These are phyloP conservation scores for Eimeria sp. DNA, from an alignment of 169 alveolate species.

Conservation along the genomic window DNA sequence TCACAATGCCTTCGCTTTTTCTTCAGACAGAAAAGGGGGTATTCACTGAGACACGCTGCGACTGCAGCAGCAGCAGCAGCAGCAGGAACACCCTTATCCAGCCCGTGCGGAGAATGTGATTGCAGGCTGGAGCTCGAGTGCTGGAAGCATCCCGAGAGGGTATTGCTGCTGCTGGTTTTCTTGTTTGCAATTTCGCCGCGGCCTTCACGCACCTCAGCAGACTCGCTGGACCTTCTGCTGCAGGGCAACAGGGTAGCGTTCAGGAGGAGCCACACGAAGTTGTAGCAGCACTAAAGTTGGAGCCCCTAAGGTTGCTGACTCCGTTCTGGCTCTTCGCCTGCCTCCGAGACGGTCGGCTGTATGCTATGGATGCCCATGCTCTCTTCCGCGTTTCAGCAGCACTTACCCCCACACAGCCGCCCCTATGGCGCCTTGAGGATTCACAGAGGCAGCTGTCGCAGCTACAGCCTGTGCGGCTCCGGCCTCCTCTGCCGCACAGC, in stretches of 20 bases:
- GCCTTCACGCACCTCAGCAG: conserved; percentile 45
- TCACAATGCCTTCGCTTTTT: no score
- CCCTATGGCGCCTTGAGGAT: conserved; percentile 4
- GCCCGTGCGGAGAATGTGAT: not conserved
- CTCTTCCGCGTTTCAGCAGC: conserved; percentile 73
- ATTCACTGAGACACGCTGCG: not conserved
- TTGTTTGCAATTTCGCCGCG: conserved; percentile 60
- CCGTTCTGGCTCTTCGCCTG: conserved; percentile 68
- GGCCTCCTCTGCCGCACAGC: not conserved
- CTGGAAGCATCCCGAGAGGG: conserved; percentile 49
- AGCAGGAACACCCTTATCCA: not conserved
- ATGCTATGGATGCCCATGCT: conserved; percentile 46
- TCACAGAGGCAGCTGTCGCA: no score
- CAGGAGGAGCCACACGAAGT: conserved; percentile 14
- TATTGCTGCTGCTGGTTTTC: conserved; percentile 4
- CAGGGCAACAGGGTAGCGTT: not conserved
- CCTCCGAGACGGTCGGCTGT: conserved; percentile 63
- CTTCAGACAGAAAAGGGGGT: not conserved
- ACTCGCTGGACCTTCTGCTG: not conserved
- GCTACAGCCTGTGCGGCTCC: not conserved
- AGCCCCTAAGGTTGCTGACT: conserved; percentile 41
- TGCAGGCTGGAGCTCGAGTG: conserved; percentile 64
- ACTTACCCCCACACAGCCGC: conserved; percentile 36
- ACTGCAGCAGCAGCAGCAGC: conserved; percentile 6
- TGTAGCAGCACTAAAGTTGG: conserved; percentile 18